Evolutionary conservation across 306 rosid species (phyloP).

Genomic region (Ammopiptanthus mongolicus): DNA sequence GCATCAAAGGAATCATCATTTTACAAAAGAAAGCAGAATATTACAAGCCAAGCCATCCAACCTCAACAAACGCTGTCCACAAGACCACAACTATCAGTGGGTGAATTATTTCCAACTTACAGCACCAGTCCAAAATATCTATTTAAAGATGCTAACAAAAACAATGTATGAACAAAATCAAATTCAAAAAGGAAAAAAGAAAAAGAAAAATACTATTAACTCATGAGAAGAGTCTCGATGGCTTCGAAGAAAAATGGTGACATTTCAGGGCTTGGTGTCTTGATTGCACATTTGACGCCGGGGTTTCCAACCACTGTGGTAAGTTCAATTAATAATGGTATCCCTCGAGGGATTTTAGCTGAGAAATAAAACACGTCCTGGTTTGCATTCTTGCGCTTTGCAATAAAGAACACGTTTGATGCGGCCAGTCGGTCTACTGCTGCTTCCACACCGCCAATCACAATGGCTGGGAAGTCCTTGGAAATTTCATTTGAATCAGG

Average conservation of each 20-base stretch:
- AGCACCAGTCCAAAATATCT: conserved; percentile 11
- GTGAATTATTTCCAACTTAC: conserved; percentile 6
- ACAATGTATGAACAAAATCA: conserved; percentile 13
- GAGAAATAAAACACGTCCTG: conserved; percentile 98
- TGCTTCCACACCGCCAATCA: conserved; percentile 52
- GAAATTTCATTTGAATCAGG: conserved; percentile 93
- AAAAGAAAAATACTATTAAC: conserved; percentile 25
- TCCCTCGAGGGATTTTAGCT: conserved; percentile 70
- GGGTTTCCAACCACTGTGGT: conserved; percentile 68
- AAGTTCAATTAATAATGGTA: conserved; percentile 73
- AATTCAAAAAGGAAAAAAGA: background rate
- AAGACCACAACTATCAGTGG: conserved; percentile 11
- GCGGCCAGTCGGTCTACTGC: conserved; percentile 65
- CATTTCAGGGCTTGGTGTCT: conserved; percentile 87
- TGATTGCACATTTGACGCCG: conserved; percentile 84
- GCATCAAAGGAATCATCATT: conserved; percentile 10
- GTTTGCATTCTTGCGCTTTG: conserved; percentile 82
- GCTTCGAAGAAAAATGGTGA: conserved; percentile 80
- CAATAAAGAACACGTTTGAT: conserved; percentile 86
- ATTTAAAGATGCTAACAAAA: conserved; percentile 32
- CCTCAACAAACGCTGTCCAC: conserved; percentile 21
- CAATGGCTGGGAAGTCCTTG: conserved; percentile 64
- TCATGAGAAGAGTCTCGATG: conserved; percentile 66
- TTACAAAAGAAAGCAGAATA: conserved; percentile 23
- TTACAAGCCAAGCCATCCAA: conserved; percentile 29